phyloP scores from a whole-genome alignment of 345 rosid species.

The Bretschneidera sinensis region DNA sequence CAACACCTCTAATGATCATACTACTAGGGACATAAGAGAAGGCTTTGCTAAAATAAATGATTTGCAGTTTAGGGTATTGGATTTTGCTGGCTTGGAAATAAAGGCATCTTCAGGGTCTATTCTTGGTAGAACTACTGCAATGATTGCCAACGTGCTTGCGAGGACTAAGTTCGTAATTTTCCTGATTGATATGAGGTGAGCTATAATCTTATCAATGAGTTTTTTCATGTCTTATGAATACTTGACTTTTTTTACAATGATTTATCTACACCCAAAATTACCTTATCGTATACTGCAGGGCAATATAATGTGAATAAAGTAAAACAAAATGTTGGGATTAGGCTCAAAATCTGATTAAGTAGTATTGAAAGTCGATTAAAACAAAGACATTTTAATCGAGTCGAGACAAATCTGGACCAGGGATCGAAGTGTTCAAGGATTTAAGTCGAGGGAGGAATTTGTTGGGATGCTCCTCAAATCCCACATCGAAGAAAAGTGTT shows the following conservation, averaged over 20 bases:
- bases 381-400: too few species aligned
- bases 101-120: constrained; percentile 86
- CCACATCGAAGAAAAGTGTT: too few species aligned
- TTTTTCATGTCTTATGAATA: constrained; percentile 1
- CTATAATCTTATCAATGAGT: neutral
- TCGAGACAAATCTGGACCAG: too few species aligned
- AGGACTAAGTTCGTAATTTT: constrained; percentile 78
- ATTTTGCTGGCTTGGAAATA: constrained; percentile 94
- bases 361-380: too few species aligned
- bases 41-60: constrained; percentile 88
- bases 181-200: constrained; percentile 76
- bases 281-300: neutral
- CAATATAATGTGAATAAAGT: neutral
- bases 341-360: too few species aligned
- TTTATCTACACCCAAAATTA: too few species aligned
- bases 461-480: too few species aligned
- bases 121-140: constrained; percentile 72
- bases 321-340: too few species aligned
- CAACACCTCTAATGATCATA: constrained; percentile 92
- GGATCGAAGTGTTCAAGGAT: too few species aligned
- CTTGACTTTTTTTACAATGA: neutral
- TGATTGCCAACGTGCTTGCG: constrained; percentile 79
- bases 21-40: constrained; percentile 87
- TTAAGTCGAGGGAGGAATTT: too few species aligned
- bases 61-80: constrained; percentile 76